Evolutionary conservation across 768 basidiomycete species (phyloP).

Genomic region (Mycena amicta): DNA sequence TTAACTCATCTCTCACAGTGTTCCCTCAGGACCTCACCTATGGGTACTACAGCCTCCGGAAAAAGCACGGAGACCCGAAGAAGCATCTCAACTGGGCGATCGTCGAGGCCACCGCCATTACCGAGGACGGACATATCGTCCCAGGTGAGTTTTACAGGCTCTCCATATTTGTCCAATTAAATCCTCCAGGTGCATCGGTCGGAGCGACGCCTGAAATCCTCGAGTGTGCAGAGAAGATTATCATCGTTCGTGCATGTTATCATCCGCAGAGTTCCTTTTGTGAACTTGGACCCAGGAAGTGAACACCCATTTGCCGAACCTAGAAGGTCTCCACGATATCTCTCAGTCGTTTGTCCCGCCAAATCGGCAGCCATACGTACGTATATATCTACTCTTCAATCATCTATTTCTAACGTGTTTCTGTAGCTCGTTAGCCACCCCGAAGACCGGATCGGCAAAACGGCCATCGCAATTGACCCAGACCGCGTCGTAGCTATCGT

Average conservation of each 20-base stretch:
- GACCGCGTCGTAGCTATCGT: slow-evolving; percentile 50
- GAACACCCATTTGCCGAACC: slow-evolving; percentile 48
- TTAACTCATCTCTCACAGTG: slow-evolving; percentile 31
- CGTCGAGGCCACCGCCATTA: slow-evolving; percentile 52
- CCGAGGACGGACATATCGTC: slow-evolving; percentile 49
- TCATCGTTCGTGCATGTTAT: slow-evolving; percentile 31
- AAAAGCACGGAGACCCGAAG: slow-evolving; percentile 45
- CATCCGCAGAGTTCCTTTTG: not conserved
- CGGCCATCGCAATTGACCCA: slow-evolving; percentile 49
- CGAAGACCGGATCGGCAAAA: slow-evolving; percentile 46
- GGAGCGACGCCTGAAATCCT: slow-evolving; percentile 52
- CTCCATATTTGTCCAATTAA: not conserved
- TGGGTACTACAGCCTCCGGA: slow-evolving; percentile 47
- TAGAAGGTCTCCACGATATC: slow-evolving; percentile 53
- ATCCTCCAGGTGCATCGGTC: slow-evolving; percentile 42
- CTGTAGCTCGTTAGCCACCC: slow-evolving; percentile 45
- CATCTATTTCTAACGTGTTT: slow-evolving; percentile 1
- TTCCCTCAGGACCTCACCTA: slow-evolving; percentile 53
- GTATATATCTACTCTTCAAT: not conserved
- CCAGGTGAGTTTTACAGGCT: slow-evolving; percentile 30
- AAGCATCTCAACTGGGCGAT: slow-evolving; percentile 53
- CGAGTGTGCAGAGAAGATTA: slow-evolving; percentile 50
- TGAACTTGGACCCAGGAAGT: slow-evolving; percentile 34
- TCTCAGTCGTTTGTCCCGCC: slow-evolving; percentile 48
- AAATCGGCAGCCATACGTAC: slow-evolving; percentile 38